Evolutionary conservation across 1,139 yeast genomes (phyloP), one percentile per base, ranked within the genome.

Genomic region (Nakaseomyces nivariensis): DNA sequence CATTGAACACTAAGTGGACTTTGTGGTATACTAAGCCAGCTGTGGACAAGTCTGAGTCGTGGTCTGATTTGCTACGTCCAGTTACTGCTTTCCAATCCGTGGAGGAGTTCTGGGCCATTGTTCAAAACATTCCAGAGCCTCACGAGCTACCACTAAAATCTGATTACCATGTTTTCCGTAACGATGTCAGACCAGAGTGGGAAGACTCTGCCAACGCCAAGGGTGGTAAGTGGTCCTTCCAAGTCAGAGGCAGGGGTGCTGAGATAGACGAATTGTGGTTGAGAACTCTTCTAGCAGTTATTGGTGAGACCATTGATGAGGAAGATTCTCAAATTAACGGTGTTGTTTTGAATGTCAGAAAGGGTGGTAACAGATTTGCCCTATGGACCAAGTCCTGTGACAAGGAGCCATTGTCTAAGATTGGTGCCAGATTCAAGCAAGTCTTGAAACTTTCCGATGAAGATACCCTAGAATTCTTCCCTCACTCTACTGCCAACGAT

Each of bases 41-140:
- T 59, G 81, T 84, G 53, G 84, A 79, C 66, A 76, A 75, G 61
- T 75, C 75, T 58, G 97, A 88, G 70, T 82, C 89, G 64, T 92
- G 98, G 98, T 81, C 87, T 54, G 96, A 89, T 66, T 78, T 89
- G 59, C 77, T 92, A 66, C 90, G 90, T 73, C 95, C 96, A 53
- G 95, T 92, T 49, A 94, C 90, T 60, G 81, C 95, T 34, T 88
- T 92, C 61, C 78, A 83, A 48, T 82, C 96, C 31, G 97, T 92
- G 47, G 99, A 92, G 73, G 97, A 92, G 71, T 92, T 92, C 74
- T 92, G 99, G 99, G 99, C 98, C 29, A 85, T 90, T 58, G 87
- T 82, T 75, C 92, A 92, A 72, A 85, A 95, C 49, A 84, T 92
- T 61, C 97, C 98, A 57, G 82, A 82, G 62, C 96, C 96, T 50